Conservation (phyloP, 179 eudicot species). For the Silene vulgaris region DNA sequence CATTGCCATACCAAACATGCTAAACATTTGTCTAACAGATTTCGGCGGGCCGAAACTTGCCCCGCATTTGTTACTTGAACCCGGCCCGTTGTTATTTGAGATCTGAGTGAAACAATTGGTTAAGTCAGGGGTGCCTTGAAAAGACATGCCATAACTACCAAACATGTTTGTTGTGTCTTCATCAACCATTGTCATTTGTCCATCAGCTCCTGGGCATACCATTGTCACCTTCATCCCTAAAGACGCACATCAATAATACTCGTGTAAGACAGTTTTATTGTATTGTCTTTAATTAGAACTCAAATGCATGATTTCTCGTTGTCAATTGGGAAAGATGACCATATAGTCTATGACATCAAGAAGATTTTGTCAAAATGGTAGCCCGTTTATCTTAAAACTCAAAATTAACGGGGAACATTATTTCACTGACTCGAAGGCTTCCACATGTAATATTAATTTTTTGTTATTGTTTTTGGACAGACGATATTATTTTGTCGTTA, state of each 20-base stretch:
- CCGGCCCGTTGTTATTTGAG: conserved; percentile 24
- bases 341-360: too few relatives aligned
- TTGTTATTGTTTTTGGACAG: too few relatives aligned
- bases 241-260: not conserved
- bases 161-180: conserved; percentile 67
- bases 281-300: too few relatives aligned
- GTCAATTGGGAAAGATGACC: too few relatives aligned
- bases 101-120: conserved; percentile 49
- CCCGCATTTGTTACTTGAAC: conserved; percentile 36
- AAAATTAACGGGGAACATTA: too few relatives aligned
- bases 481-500: too few relatives aligned
- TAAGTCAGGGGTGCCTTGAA: conserved; percentile 66
- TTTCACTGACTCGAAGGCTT: too few relatives aligned
- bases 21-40: conserved; percentile 46
- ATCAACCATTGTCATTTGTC: conserved; percentile 31
- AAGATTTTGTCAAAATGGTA: too few relatives aligned
- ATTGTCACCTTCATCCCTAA: conserved; percentile 64
- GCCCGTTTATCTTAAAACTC: too few relatives aligned
- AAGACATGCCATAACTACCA: conserved; percentile 54
- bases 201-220: conserved; percentile 55
- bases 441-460: too few relatives aligned
- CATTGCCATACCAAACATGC: conserved; percentile 63
- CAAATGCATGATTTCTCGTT: too few relatives aligned
- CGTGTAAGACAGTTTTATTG: too few relatives aligned
- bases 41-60: conserved; percentile 57